Evolutionary conservation across 768 basidiomycete genomes (phyloP).

Genomic region (Cantharellus anzutake): DNA sequence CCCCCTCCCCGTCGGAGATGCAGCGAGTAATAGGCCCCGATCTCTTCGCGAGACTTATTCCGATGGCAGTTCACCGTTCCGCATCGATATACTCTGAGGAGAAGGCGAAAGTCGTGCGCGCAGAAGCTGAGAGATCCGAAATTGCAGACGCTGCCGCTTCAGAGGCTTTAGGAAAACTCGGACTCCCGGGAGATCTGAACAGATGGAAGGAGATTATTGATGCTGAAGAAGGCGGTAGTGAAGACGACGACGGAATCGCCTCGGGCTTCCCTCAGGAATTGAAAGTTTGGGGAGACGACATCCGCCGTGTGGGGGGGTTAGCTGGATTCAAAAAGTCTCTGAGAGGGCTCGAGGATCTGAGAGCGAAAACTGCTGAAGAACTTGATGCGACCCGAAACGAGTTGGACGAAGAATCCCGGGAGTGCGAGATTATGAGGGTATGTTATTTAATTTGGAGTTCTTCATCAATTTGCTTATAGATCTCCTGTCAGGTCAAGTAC

Average conservation of each 20-base stretch:
- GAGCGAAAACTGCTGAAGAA: conserved; percentile 35
- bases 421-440: conserved; percentile 68
- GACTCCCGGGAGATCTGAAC: conserved; percentile 48
- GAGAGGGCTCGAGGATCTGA: conserved; percentile 36
- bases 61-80: conserved; percentile 86
- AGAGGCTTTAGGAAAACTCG: conserved; percentile 64
- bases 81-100: conserved; percentile 96
- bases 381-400: conserved; percentile 44
- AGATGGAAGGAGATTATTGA: conserved; percentile 52
- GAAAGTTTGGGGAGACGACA: conserved; percentile 54
- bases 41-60: conserved; percentile 71
- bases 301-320: conserved; percentile 43
- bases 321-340: conserved; percentile 51
- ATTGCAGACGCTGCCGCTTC: conserved; percentile 60
- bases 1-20: conserved; percentile 45
- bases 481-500: conserved; percentile 39
- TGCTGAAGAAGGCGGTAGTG: conserved; percentile 27
- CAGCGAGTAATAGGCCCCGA: conserved; percentile 90
- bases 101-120: conserved; percentile 85
- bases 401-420: conserved; percentile 64
- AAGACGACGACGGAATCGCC: conserved; percentile 5
- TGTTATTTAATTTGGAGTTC: conserved; percentile 5
- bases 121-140: conserved; percentile 77
- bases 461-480: not conserved
- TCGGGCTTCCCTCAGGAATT: conserved; percentile 40